A percentile compares a stretch with the other conserved stretches of the same genome.
Evolutionary conservation across 306 rosid species (phyloP).

Genomic region (Biancaea sappan): DNA sequence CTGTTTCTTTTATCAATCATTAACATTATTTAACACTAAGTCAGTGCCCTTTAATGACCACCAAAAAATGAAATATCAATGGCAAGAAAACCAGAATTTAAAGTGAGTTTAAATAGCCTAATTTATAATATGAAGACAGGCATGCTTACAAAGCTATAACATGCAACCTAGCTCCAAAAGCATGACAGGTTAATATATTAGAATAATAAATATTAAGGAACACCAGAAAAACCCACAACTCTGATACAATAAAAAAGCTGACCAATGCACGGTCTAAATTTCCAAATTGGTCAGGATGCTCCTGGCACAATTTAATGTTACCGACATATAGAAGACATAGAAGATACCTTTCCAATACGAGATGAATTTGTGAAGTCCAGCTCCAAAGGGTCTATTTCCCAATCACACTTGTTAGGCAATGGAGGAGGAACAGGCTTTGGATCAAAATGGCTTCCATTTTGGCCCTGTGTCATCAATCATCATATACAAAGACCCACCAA

Average conservation of each 20-base stretch:
- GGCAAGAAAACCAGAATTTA: neutral
- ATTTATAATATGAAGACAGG: conserved; percentile 1
- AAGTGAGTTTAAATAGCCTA: neutral
- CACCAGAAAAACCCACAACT: neutral
- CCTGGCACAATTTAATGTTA: neutral
- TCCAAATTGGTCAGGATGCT: neutral
- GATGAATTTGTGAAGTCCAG: conserved; percentile 80
- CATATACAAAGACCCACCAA: conserved; percentile 9
- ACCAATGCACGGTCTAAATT: conserved; percentile 10
- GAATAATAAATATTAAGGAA: neutral
- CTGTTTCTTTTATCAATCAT: conserved; percentile 6
- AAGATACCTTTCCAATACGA: conserved; percentile 77
- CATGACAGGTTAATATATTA: conserved; percentile 15
- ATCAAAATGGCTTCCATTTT: conserved; percentile 88
- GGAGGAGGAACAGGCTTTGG: conserved; percentile 77
- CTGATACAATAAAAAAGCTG: conserved; percentile 17
- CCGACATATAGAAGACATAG: conserved; percentile 9
- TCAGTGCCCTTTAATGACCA: neutral
- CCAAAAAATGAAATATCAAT: conserved; percentile 6
- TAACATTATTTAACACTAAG: neutral
- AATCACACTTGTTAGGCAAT: conserved; percentile 89
- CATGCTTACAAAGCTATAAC: conserved; percentile 1
- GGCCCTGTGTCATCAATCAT: conserved; percentile 64
- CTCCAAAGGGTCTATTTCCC: conserved; percentile 94
- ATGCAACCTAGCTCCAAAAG: conserved; percentile 12